Conservation (phyloP, 2,329 filamentous ascomycete species). For the Cryphonectria naterciae region DNA sequence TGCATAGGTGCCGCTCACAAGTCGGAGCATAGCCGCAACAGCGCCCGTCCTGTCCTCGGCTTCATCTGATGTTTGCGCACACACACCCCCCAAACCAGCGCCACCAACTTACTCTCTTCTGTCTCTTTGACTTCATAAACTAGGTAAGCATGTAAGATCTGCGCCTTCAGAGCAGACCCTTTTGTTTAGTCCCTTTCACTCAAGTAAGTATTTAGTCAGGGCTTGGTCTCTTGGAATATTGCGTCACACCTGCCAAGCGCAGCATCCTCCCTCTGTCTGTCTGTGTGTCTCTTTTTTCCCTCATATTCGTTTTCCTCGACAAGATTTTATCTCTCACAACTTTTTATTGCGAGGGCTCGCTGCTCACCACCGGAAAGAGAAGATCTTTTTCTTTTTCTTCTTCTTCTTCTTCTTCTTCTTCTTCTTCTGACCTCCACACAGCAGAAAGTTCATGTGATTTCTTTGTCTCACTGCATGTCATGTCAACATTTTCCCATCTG, state of each 20-base stretch:
- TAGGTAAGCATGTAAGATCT: background rate
- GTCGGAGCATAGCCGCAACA: background rate
- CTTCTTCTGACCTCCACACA: background rate
- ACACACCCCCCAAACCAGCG: background rate
- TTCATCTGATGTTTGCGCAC: background rate
- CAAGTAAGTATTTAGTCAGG: background rate
- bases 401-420: background rate
- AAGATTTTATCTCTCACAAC: background rate
- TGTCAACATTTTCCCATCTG: background rate
- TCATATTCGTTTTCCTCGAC: no score
- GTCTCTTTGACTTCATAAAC: no score
- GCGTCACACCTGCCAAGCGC: constrained; percentile 16
- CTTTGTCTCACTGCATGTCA: background rate
- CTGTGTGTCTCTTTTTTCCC: no score
- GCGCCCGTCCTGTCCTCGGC: background rate
- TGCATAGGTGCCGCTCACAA: background rate
- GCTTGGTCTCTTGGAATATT: background rate
- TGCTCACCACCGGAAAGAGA: background rate
- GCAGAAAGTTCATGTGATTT: background rate
- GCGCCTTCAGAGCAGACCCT: background rate
- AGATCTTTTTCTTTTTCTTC: background rate
- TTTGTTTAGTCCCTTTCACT: background rate
- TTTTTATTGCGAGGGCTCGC: background rate
- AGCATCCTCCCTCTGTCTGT: background rate
- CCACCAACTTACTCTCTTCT: background rate